These are phyloP conservation scores for Neolentinus lepideus DNA, from an alignment of 1,284 basidiomycete species.

Conservation along the genomic window DNA sequence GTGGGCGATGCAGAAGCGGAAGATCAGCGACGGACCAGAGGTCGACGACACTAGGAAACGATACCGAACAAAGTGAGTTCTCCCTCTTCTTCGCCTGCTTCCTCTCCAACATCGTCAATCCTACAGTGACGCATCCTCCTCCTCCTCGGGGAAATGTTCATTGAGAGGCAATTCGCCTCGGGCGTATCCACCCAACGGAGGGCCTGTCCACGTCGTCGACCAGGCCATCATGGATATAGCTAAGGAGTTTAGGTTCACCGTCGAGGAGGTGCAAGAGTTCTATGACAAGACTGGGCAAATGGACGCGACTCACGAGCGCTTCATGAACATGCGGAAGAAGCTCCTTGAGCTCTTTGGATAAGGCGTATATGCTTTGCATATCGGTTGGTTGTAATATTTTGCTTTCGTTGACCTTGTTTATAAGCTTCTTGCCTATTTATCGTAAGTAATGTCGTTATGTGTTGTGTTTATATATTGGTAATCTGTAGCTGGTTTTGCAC, in stretches of 20 bases:
- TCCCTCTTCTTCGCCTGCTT: neutral
- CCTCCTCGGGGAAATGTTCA: neutral
- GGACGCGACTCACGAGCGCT: constrained; percentile 51
- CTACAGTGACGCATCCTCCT: neutral
- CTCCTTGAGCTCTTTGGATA: constrained; percentile 27
- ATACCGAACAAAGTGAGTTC: constrained; percentile 21
- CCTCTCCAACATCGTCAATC: neutral
- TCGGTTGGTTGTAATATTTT: neutral
- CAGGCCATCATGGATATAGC: constrained; percentile 57
- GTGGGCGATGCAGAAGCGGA: constrained; percentile 52
- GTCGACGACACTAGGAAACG: constrained; percentile 24
- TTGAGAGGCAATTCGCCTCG: neutral
- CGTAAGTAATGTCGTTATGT: neutral
- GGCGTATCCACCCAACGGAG: neutral
- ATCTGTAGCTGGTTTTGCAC: neutral
- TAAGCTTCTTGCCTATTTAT: neutral
- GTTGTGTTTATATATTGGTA: neutral
- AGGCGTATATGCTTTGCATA: constrained; percentile 10
- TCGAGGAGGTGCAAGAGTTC: constrained; percentile 67
- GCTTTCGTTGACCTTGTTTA: neutral
- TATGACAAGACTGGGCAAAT: constrained; percentile 66
- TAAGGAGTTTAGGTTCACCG: constrained; percentile 54
- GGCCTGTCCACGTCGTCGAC: constrained; percentile 50
- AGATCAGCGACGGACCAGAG: constrained; percentile 27
- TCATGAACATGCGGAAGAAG: constrained; percentile 56